Evolutionary conservation across 73 alveolate species (phyloP).

Genomic region (Blepharisma stoltei): DNA sequence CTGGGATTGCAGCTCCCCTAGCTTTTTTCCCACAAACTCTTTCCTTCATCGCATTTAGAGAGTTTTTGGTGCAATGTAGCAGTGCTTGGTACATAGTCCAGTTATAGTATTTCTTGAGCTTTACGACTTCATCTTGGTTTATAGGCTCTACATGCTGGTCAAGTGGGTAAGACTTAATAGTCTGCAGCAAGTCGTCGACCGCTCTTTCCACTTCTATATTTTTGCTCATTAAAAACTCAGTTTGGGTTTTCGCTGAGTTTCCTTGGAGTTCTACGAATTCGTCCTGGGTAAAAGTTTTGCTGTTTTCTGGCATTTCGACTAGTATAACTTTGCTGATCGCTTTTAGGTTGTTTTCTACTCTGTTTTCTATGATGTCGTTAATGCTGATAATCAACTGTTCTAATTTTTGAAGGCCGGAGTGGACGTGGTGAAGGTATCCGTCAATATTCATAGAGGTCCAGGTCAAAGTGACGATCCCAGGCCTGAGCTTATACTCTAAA

Average conservation of each 20-base stretch:
- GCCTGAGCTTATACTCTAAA: constrained; percentile 98
- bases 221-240: constrained; percentile 94
- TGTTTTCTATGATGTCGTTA: constrained; percentile 98
- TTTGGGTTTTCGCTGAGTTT: constrained; percentile 89
- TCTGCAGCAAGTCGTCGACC: constrained; percentile 97
- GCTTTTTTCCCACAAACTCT: constrained; percentile 97
- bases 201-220: constrained; percentile 99
- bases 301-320: constrained; percentile 97
- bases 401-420: constrained; percentile 93
- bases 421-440: constrained; percentile 96
- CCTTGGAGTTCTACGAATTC: constrained; percentile 98
- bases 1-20: constrained; percentile 53
- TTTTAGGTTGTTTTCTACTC: constrained; percentile 98
- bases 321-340: constrained; percentile 96
- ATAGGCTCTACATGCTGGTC: constrained; percentile 99
- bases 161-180: constrained; percentile 96
- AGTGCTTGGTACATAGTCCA: constrained; percentile 99
- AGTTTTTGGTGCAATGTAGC: constrained; percentile 98
- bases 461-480: constrained; percentile 98
- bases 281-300: constrained; percentile 94
- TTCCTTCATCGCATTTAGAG: constrained; percentile 97
- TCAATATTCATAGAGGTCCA: constrained; percentile 99
- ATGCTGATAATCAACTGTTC: constrained; percentile 97
- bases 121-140: constrained; percentile 94
- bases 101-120: constrained; percentile 98